A percentile compares a stretch with the other conserved stretches of the same genome.
These are phyloP conservation scores for Friedmanniomyces simplex DNA, from an alignment of 495 filamentous ascomycete genomes.

Conservation along the genomic window DNA sequence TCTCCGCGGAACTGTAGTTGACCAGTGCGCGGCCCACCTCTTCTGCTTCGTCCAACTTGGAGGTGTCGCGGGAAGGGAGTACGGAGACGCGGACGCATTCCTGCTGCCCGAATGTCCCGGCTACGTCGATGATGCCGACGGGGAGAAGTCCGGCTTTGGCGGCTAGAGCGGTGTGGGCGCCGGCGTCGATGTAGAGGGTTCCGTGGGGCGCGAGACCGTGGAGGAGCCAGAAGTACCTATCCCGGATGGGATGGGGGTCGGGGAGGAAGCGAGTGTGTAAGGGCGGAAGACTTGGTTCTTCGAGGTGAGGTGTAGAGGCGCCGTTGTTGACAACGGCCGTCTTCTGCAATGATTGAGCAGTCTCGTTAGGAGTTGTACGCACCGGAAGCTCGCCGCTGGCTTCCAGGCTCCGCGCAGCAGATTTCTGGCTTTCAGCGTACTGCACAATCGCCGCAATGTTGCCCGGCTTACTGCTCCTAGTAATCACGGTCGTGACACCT, in stretches of 20 bases:
- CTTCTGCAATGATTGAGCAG: constrained; percentile 1
- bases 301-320: constrained; percentile 4
- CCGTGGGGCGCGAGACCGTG: constrained; percentile 89
- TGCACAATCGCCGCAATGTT: constrained; percentile 81
- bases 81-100: constrained; percentile 82
- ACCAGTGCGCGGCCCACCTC: constrained; percentile 89
- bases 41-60: constrained; percentile 59
- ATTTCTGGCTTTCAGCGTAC: constrained; percentile 53
- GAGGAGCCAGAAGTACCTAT: constrained; percentile 92
- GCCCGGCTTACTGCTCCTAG: constrained; percentile 80
- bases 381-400: constrained; percentile 12
- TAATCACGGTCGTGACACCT: constrained; percentile 92
- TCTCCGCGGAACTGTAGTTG: constrained; percentile 82
- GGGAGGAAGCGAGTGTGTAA: constrained; percentile 90
- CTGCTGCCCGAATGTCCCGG: constrained; percentile 79
- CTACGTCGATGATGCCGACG: constrained; percentile 79
- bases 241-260: constrained; percentile 74
- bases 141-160: constrained; percentile 84
- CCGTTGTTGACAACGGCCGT: constrained; percentile 4
- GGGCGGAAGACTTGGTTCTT: constrained; percentile 37
- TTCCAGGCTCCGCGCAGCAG: constrained; percentile 13
- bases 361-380: background rate
- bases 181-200: constrained; percentile 81
- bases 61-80: constrained; percentile 31
- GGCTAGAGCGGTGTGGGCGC: constrained; percentile 66